phyloP scores from a whole-genome alignment of 257 asterid genomes.

The Orobanche coerulescens region DNA sequence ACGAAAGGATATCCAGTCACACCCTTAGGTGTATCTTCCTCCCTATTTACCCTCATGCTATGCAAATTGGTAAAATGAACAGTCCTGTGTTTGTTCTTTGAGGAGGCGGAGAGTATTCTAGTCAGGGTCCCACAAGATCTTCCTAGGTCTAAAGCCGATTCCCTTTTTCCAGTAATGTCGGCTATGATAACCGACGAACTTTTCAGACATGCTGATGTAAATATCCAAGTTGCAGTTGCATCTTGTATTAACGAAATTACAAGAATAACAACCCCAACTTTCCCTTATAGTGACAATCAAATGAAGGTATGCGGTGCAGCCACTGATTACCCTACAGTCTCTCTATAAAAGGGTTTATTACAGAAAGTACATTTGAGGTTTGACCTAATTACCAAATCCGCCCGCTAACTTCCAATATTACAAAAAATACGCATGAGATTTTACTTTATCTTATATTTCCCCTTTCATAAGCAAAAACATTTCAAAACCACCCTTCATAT shows the following conservation, averaged over 20 bases:
- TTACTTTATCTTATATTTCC: no score
- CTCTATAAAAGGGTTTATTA: no score
- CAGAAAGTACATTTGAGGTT: no score
- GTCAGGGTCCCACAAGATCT: constrained; percentile 21
- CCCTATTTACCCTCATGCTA: background rate
- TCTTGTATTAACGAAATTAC: constrained; percentile 26
- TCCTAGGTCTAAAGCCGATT: constrained; percentile 13
- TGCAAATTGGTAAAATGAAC: background rate
- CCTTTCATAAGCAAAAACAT: no score
- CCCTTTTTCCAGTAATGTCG: constrained; percentile 28
- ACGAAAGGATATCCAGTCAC: background rate
- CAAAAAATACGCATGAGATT: no score
- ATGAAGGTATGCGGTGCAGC: constrained; percentile 29
- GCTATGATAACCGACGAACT: constrained; percentile 23
- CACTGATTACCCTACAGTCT: no score
- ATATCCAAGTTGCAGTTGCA: constrained; percentile 27
- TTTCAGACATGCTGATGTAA: constrained; percentile 20
- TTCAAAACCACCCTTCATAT: no score
- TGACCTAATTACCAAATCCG: no score
- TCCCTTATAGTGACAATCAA: constrained; percentile 22
- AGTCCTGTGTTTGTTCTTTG: constrained; percentile 4
- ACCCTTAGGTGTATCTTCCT: background rate
- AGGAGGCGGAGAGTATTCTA: constrained; percentile 27
- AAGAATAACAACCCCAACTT: constrained; percentile 30
- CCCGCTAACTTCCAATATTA: no score